Conservation (phyloP, 176 grass and related monocot genomes). For the Pharus latifolius region DNA sequence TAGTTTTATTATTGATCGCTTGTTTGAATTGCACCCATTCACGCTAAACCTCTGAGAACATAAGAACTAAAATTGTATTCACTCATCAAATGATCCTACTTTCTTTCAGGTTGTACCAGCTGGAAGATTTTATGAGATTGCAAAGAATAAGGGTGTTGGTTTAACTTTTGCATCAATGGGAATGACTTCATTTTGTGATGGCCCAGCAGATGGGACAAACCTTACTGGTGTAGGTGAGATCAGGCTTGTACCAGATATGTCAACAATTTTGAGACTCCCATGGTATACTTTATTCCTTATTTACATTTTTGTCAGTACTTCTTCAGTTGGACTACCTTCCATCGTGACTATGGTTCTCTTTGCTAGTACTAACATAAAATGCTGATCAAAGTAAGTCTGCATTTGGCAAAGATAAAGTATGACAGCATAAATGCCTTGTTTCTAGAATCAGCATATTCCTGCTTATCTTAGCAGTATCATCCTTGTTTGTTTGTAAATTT, state of each 20-base stretch:
- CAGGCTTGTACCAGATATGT: conserved; percentile 77
- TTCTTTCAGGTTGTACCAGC: conserved; percentile 76
- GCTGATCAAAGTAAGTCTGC: too few relatives aligned
- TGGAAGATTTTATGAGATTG: conserved; percentile 68
- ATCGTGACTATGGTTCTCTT: neutral
- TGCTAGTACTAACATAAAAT: too few relatives aligned
- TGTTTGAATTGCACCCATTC: neutral
- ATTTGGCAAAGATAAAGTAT: too few relatives aligned
- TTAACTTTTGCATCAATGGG: conserved; percentile 74
- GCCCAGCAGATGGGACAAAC: conserved; percentile 71
- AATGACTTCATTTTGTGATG: conserved; percentile 75
- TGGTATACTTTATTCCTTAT: conserved; percentile 53
- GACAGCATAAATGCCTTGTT: neutral
- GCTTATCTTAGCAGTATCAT: neutral
- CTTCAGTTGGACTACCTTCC: neutral
- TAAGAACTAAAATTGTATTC: neutral
- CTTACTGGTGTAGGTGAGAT: conserved; percentile 90
- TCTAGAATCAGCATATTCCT: neutral
- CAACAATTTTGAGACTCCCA: conserved; percentile 67
- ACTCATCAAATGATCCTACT: neutral
- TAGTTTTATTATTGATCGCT: neutral
- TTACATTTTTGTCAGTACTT: neutral
- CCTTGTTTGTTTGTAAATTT: too few relatives aligned
- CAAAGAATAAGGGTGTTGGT: conserved; percentile 71
- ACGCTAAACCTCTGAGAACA: neutral